A percentile compares a stretch with the other conserved stretches of the same genome.
phyloP scores from a whole-genome alignment of 306 rosid species.

The Dryas drummondii region DNA sequence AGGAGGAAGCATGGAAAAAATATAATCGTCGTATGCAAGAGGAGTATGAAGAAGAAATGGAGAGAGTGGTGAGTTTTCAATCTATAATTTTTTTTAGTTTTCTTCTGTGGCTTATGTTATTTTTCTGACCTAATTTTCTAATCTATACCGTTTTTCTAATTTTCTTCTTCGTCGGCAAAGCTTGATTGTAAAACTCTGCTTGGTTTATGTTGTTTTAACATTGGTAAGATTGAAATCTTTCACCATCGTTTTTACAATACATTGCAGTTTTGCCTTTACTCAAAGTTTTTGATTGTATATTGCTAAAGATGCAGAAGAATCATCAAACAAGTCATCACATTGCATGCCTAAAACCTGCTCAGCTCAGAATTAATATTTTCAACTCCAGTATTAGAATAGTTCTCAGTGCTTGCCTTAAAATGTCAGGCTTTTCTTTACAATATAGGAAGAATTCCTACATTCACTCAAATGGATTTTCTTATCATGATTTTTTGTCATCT shows the following conservation, averaged over 20 bases:
- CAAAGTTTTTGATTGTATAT: too few relatives aligned
- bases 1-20: constrained; percentile 89
- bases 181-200: background rate
- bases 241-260: background rate
- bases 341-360: background rate
- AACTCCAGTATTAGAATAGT: background rate
- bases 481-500: constrained; percentile 17
- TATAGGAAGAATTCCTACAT: background rate
- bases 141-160: background rate
- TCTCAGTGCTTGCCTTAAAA: background rate
- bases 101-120: background rate
- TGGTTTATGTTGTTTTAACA: background rate
- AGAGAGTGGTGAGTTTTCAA: constrained; percentile 76
- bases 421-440: background rate
- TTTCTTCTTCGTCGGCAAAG: background rate
- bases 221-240: background rate
- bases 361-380: background rate
- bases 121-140: too few relatives aligned
- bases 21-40: constrained; percentile 83
- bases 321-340: background rate
- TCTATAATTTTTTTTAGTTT: background rate
- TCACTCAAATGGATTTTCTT: background rate
- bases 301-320: background rate
- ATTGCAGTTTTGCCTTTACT: background rate
- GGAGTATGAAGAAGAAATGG: constrained; percentile 97